Evolutionary conservation across 2,329 filamentous ascomycete species (phyloP).

Genomic region (Penicillium sp.): DNA sequence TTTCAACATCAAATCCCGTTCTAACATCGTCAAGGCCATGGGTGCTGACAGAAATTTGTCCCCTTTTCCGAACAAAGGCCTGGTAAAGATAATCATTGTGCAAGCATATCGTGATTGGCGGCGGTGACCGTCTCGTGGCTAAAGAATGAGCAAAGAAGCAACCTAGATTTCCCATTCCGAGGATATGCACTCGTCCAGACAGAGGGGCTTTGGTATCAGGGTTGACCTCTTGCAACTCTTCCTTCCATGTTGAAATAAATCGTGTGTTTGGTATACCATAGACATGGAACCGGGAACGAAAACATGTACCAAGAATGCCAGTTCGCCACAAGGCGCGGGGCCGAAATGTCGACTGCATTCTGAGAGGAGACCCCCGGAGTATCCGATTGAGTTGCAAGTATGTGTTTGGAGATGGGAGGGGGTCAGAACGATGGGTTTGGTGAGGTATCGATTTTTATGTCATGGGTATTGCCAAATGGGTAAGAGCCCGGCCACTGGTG

Average conservation of each 20-base stretch:
- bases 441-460: background rate
- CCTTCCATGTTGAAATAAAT: conserved; percentile 23
- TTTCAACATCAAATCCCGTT: conserved; percentile 39
- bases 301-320: conserved; percentile 15
- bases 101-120: conserved; percentile 72
- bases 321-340: conserved; percentile 29
- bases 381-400: background rate
- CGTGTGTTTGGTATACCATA: conserved; percentile 7
- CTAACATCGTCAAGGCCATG: conserved; percentile 37
- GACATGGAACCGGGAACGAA: conserved; percentile 3
- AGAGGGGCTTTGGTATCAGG: conserved; percentile 14
- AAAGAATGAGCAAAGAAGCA: conserved; percentile 68
- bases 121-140: conserved; percentile 51
- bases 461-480: background rate
- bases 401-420: background rate
- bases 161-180: conserved; percentile 75
- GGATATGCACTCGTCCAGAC: conserved; percentile 57
- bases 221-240: conserved; percentile 21
- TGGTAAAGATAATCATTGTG: conserved; percentile 44
- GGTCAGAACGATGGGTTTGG: background rate
- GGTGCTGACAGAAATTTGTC: conserved; percentile 30
- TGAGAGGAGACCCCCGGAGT: conserved; percentile 18
- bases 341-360: conserved; percentile 31
- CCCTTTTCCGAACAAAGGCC: conserved; percentile 26
- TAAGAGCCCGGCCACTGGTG: background rate